These are phyloP conservation scores for Chlorella sp. DNA, from an alignment of 139 green algal genomes.

Conservation along the genomic window DNA sequence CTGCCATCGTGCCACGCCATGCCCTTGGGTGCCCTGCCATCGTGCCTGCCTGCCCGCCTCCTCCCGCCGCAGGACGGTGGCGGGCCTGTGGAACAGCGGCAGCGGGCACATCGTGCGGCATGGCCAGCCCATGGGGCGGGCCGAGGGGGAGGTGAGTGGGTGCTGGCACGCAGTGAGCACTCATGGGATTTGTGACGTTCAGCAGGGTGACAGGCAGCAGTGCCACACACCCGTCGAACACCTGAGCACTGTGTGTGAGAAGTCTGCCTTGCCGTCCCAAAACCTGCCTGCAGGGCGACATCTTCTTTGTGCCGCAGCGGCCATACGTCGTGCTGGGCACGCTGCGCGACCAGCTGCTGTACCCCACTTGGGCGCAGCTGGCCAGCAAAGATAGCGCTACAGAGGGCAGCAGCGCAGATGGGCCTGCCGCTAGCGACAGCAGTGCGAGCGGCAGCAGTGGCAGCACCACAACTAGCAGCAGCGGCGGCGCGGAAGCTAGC, in stretches of 20 bases:
- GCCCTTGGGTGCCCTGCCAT: no score
- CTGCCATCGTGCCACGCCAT: no score
- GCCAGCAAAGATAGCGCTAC: not conserved
- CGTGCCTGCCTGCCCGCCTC: no score
- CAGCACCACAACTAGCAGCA: not conserved
- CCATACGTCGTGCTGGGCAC: conserved; percentile 97
- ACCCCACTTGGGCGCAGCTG: conserved; percentile 74
- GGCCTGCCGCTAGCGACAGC: not conserved
- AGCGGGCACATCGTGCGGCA: conserved; percentile 65
- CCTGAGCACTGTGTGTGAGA: no score
- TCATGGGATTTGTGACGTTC: no score
- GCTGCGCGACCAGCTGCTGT: conserved; percentile 91
- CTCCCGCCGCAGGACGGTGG: conserved; percentile 65
- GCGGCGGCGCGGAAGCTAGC: not conserved
- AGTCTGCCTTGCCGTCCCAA: no score
- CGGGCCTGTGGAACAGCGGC: conserved; percentile 91
- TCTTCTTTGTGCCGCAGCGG: conserved; percentile 90
- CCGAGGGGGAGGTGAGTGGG: conserved; percentile 16
- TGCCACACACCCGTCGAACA: no score
- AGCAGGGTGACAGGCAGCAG: no score
- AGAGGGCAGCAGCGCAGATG: conserved; percentile 7
- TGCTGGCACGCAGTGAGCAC: no score
- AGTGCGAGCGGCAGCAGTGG: conserved; percentile 6
- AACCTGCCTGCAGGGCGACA: conserved; percentile 27
- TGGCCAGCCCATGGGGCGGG: conserved; percentile 50